These are phyloP conservation scores for Raphanus sativus DNA, from an alignment of 345 rosid genomes.

Conservation along the genomic window DNA sequence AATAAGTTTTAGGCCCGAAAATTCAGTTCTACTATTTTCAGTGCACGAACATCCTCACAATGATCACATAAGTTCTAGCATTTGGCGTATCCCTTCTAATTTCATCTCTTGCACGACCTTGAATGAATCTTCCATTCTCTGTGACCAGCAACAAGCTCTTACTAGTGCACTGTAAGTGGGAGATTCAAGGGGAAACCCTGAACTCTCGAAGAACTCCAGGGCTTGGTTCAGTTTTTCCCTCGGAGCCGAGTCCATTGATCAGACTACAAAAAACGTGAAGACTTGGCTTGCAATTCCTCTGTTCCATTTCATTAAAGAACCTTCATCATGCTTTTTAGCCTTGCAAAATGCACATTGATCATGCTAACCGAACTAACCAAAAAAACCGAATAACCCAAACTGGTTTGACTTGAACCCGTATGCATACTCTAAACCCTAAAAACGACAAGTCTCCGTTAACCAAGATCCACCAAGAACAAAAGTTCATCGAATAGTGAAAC, in stretches of 20 bases:
- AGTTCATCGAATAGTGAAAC: background rate
- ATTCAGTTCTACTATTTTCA: conserved; percentile 24
- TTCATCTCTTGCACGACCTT: conserved; percentile 69
- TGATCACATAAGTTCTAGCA: conserved; percentile 73
- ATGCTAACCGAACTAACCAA: conserved; percentile 65
- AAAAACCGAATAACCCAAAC: too few relatives aligned
- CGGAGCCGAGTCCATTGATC: conserved; percentile 67
- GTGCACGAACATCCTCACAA: conserved; percentile 79
- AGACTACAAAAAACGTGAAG: conserved; percentile 75
- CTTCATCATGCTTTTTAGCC: conserved; percentile 52
- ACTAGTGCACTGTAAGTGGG: conserved; percentile 81
- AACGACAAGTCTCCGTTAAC: too few relatives aligned
- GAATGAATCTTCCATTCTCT: conserved; percentile 51
- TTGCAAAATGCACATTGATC: conserved; percentile 71
- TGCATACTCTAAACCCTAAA: too few relatives aligned
- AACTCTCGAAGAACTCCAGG: conserved; percentile 45
- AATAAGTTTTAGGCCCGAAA: too few relatives aligned
- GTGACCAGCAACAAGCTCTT: conserved; percentile 72
- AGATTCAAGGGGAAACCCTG: conserved; percentile 60
- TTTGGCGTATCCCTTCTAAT: conserved; percentile 52
- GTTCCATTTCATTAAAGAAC: conserved; percentile 64
- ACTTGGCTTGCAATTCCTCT: conserved; percentile 57
- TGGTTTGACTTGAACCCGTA: too few relatives aligned
- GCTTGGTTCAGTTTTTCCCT: too few relatives aligned
- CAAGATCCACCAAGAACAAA: background rate